A percentile compares a stretch with the other conserved stretches of the same genome.
Evolutionary conservation across 1,284 basidiomycete genomes (phyloP).

Genomic region (Abortiporus biennis): DNA sequence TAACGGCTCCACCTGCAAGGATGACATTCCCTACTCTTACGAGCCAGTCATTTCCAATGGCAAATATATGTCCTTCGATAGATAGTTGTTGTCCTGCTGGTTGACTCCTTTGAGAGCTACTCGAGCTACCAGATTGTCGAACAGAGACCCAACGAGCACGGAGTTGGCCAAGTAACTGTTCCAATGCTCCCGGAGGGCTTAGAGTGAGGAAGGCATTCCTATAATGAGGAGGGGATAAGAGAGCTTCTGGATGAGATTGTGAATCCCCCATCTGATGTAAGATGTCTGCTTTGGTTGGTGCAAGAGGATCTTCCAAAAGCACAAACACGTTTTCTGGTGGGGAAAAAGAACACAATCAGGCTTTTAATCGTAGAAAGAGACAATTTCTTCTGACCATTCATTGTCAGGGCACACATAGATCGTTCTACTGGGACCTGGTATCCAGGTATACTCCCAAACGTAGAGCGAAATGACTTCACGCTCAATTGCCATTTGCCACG

Average conservation of each 20-base stretch:
- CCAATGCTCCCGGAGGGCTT: constrained; percentile 62
- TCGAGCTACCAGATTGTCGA: constrained; percentile 38
- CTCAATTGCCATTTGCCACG: constrained; percentile 62
- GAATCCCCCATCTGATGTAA: constrained; percentile 23
- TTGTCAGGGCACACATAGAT: constrained; percentile 65
- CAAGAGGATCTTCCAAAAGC: constrained; percentile 64
- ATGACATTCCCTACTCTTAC: constrained; percentile 75
- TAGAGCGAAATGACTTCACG: constrained; percentile 68
- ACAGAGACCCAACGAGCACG: constrained; percentile 70
- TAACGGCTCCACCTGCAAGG: constrained; percentile 62
- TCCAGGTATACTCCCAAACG: constrained; percentile 45
- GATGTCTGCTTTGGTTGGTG: constrained; percentile 58
- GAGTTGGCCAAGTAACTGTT: constrained; percentile 63
- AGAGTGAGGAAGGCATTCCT: constrained; percentile 70
- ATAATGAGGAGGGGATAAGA: constrained; percentile 54
- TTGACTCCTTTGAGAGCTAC: constrained; percentile 38
- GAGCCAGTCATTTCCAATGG: constrained; percentile 74
- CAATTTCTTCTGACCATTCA: constrained; percentile 37
- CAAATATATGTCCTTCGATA: constrained; percentile 63
- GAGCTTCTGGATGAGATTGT: constrained; percentile 11
- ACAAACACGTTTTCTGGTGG: constrained; percentile 65
- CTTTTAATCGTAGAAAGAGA: background rate
- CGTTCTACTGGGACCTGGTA: constrained; percentile 51
- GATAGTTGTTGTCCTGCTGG: constrained; percentile 53
- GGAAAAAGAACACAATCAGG: background rate